Base-by-base conservation (phyloP, 352 stramenopile genomes). In the Phytophthora syringae region DNA sequence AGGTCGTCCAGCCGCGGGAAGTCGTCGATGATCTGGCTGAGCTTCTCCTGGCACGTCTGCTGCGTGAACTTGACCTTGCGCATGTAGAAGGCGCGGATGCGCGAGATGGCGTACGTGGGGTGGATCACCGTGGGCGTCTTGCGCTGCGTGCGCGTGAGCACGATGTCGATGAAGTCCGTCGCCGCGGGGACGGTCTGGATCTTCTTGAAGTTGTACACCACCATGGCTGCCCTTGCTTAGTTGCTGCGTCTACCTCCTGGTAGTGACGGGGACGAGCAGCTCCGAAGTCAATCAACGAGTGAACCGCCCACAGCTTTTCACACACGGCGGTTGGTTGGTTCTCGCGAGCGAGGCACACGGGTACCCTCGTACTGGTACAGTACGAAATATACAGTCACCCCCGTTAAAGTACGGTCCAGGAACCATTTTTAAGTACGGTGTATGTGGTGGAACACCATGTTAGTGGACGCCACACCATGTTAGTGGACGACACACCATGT, bases 1-100 rank as follows among this genome's bases (percentile, higher is more conserved):
- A 98, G 88, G 70, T 98, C 94, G 58, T 99, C 98, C 6, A 99
- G 88, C 25, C 97, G 96, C 62, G 98, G 98, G 75, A 99, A 99
- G 79, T 99, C 97, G 45, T 97, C 90, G 52, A 99, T 97, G 77
- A 99, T 99, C 60, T 92, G 82, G 18, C 87, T 95, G 9, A 99
- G 89, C 60, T 98, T 97, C 70, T 99, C 98, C 55, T 97, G 95
- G 73, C 98, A 99, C 39, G 96, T 99, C 84, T 99, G 97, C 84
- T 99, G 97, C 61, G 98, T 99, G 86, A 99, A 99, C 81, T 99
- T 99, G 76, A 99, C 97, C 88, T 99, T 99, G 77, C 97, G 88
- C 97, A 99, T 99, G 90, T 95, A 95, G 62, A 93, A 96, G 43
- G 88, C 84, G 53, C 82, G 84, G 84, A 99, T 99, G 67, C 98